Evolutionary conservation across 2,329 filamentous ascomycete species (phyloP).

Genomic region (Meredithiella fracta): DNA sequence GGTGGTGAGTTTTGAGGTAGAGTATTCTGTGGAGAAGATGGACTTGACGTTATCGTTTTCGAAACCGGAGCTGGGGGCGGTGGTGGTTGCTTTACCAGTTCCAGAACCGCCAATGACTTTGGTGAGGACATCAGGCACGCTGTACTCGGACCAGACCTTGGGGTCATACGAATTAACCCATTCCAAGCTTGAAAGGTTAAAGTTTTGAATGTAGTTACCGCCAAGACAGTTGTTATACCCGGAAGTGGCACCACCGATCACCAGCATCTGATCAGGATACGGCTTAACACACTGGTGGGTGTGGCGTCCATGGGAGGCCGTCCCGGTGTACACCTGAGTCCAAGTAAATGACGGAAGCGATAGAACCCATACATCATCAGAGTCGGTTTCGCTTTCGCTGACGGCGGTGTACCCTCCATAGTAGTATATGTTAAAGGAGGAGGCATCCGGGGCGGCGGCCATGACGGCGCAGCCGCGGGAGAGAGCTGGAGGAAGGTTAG

Average conservation of each 20-base stretch:
- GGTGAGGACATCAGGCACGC: constrained; percentile 48
- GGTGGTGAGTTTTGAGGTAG: constrained; percentile 36
- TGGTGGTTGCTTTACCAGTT: constrained; percentile 53
- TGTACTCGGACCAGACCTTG: constrained; percentile 44
- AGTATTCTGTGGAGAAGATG: constrained; percentile 40
- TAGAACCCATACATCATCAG: constrained; percentile 64
- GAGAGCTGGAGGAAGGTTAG: constrained; percentile 35
- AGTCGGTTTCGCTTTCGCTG: constrained; percentile 23
- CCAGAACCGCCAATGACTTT: constrained; percentile 50
- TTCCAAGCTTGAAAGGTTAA: constrained; percentile 51
- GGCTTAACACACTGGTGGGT: constrained; percentile 61
- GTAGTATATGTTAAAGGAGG: constrained; percentile 70
- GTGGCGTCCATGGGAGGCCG: constrained; percentile 39
- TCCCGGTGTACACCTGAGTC: constrained; percentile 39
- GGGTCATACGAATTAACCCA: constrained; percentile 62
- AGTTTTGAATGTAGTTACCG: constrained; percentile 42
- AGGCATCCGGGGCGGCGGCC: constrained; percentile 51
- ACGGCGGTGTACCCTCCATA: constrained; percentile 54
- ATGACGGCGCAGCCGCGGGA: constrained; percentile 59
- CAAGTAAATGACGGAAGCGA: constrained; percentile 69
- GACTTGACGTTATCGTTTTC: constrained; percentile 28
- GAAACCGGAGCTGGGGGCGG: constrained; percentile 44
- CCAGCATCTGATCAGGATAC: constrained; percentile 68
- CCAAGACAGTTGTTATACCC: constrained; percentile 30
- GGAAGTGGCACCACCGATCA: constrained; percentile 49